Evolutionary conservation across 2,329 filamentous ascomycete genomes (phyloP).

Genomic region (Penicillium palitans): DNA sequence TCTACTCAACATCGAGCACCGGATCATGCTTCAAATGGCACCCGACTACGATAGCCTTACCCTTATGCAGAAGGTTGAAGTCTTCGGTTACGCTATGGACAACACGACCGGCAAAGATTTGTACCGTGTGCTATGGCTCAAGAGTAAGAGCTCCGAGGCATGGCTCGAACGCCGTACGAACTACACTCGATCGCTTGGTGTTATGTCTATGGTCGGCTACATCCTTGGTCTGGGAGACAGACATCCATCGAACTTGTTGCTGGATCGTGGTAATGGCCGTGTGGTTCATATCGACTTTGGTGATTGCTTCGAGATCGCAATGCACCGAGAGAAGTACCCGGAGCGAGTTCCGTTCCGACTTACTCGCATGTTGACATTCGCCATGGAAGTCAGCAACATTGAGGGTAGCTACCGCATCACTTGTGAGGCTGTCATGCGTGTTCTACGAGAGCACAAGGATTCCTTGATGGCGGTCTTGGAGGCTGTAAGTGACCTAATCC

Average conservation of each 20-base stretch:
- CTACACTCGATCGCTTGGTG: constrained; percentile 92
- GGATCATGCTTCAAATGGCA: constrained; percentile 99
- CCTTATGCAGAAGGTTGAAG: constrained; percentile 99
- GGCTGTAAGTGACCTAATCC: constrained; percentile 65
- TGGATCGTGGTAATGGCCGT: constrained; percentile 92
- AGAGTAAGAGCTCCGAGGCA: constrained; percentile 95
- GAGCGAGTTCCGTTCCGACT: constrained; percentile 96
- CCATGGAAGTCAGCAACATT: constrained; percentile 99
- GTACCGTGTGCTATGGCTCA: constrained; percentile 96
- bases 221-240: constrained; percentile 95
- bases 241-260: constrained; percentile 96
- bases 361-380: constrained; percentile 98
- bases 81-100: constrained; percentile 97
- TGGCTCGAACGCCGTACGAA: constrained; percentile 99
- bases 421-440: constrained; percentile 97
- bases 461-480: constrained; percentile 97
- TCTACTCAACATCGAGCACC: constrained; percentile 96
- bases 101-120: constrained; percentile 99
- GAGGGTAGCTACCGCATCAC: constrained; percentile 98
- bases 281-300: constrained; percentile 99
- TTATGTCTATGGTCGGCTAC: constrained; percentile 99
- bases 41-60: constrained; percentile 98
- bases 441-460: constrained; percentile 95
- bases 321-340: constrained; percentile 99
- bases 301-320: constrained; percentile 98